Evolutionary conservation across 2,329 filamentous ascomycete species (phyloP), one percentile per base, ranked within the genome.

Genomic region (Xylariaceae sp.): DNA sequence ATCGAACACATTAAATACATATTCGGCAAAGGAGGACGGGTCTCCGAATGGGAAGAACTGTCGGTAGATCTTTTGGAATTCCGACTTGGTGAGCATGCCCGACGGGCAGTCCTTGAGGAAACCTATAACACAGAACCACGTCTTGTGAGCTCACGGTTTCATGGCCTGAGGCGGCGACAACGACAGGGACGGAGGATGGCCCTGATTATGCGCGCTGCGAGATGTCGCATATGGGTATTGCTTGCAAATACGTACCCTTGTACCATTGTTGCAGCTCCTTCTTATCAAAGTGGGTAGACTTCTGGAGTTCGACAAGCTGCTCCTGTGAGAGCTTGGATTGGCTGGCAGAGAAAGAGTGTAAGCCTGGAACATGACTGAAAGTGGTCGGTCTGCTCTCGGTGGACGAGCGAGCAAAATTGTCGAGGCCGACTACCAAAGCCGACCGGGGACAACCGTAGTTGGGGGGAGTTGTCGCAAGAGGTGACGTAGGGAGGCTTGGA

Each of bases 181-280:
- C 33, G n/a, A n/a, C n/a, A n/a, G n/a, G n/a, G n/a, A n/a, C n/a
- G n/a, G n/a, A n/a, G n/a, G n/a, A n/a, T n/a, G n/a, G n/a, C n/a
- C n/a, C n/a, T n/a, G n/a, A n/a, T n/a, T n/a, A n/a, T n/a, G n/a
- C n/a, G n/a, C n/a, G n/a, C n/a, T n/a, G n/a, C n/a, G n/a, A n/a
- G n/a, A n/a, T n/a, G n/a, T n/a, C n/a, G n/a, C n/a, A n/a, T n/a
- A n/a, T n/a, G n/a, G n/a, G n/a, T n/a, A n/a, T n/a, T n/a, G n/a
- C n/a, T n/a, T n/a, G n/a, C n/a, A n/a, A 24, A 24, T 7, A 24
- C 79, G 50, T 66, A 95, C 92, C 92, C 76, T 97, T 97, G 69
- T 98, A 97, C 92, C 92, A 98, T 81, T 97, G 90, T 65, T 98
- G 92, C 62, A 98, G 68, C 68, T 98, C 92, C 74, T 97, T 97